A percentile compares a stretch with the other conserved stretches of the same genome.
phyloP scores from a whole-genome alignment of 768 basidiomycete species.

The Psilocybe tampanensis region DNA sequence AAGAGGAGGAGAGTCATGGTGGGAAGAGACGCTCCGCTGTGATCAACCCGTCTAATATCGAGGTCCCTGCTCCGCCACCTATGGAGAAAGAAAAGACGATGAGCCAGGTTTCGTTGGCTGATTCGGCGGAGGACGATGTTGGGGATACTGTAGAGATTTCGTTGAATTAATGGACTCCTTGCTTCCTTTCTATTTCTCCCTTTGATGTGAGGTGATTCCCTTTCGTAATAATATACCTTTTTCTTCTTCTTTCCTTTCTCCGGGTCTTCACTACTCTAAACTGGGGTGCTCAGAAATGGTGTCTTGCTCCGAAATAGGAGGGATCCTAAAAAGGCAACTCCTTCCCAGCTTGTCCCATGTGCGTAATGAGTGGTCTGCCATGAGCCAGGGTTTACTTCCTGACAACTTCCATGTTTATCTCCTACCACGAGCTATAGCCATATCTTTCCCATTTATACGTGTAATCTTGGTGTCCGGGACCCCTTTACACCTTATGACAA shows the following conservation, averaged over 20 bases:
- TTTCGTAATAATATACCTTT: not conserved
- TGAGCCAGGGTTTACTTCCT: not conserved
- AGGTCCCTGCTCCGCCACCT: constrained; percentile 80
- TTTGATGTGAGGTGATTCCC: not conserved
- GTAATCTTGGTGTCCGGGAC: not conserved
- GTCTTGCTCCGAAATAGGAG: no score
- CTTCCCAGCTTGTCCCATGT: constrained; percentile 2
- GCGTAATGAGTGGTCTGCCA: not conserved
- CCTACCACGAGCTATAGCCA: not conserved
- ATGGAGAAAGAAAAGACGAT: constrained; percentile 67
- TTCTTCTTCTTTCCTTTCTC: no score
- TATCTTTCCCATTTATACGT: not conserved
- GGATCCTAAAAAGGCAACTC: not conserved
- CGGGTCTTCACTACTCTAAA: no score
- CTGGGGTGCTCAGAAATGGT: no score
- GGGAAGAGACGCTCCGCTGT: constrained; percentile 30
- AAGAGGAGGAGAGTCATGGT: constrained; percentile 1
- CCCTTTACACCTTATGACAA: not conserved
- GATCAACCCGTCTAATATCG: constrained; percentile 64
- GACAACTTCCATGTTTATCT: not conserved
- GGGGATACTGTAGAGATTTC: constrained; percentile 80
- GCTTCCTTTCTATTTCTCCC: not conserved
- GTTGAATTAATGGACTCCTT: constrained; percentile 34
- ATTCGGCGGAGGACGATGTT: constrained; percentile 71
- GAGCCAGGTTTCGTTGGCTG: constrained; percentile 31